These are phyloP conservation scores for Candida smagusa DNA, from an alignment of 1,139 yeast species.

Conservation along the genomic window DNA sequence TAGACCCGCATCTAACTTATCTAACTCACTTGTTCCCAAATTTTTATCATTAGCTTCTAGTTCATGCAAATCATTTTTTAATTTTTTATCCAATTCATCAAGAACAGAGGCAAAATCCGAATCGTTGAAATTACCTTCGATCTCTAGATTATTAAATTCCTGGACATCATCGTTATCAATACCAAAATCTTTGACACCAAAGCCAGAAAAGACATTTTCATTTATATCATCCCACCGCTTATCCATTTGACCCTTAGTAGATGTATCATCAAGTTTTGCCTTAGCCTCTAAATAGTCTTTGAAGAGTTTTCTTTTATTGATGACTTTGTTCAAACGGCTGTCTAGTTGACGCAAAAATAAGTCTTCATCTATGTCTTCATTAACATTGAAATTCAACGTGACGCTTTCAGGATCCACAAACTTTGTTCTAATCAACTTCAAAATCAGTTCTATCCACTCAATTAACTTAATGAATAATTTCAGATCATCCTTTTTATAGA, in stretches of 20 bases:
- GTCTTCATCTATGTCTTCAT: constrained; percentile 18
- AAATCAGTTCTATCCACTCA: constrained; percentile 61
- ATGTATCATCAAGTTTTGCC: constrained; percentile 13
- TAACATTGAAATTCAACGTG: constrained; percentile 28
- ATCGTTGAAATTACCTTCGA: constrained; percentile 10
- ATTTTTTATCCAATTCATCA: constrained; percentile 10
- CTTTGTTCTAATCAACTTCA: constrained; percentile 57
- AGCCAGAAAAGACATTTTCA: constrained; percentile 40
- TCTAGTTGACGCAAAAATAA: constrained; percentile 31
- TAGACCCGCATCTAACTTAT: constrained; percentile 10
- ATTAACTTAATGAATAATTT: constrained; percentile 66
- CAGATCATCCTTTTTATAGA: constrained; percentile 72
- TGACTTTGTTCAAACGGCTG: constrained; percentile 24
- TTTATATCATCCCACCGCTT: constrained; percentile 49
- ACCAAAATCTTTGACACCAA: constrained; percentile 51
- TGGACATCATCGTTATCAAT: constrained; percentile 54
- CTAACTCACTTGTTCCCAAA: constrained; percentile 16
- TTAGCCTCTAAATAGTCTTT: constrained; percentile 30
- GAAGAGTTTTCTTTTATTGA: constrained; percentile 31
- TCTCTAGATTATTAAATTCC: constrained; percentile 44
- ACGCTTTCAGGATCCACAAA: constrained; percentile 50
- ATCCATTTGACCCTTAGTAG: constrained; percentile 34
- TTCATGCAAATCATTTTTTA: constrained; percentile 9
- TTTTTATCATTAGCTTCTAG: constrained; percentile 9
- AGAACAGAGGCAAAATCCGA: background rate